Evolutionary conservation across 768 basidiomycete genomes (phyloP), one percentile per base, ranked within the genome.

Genomic region (Trametes cingulata): DNA sequence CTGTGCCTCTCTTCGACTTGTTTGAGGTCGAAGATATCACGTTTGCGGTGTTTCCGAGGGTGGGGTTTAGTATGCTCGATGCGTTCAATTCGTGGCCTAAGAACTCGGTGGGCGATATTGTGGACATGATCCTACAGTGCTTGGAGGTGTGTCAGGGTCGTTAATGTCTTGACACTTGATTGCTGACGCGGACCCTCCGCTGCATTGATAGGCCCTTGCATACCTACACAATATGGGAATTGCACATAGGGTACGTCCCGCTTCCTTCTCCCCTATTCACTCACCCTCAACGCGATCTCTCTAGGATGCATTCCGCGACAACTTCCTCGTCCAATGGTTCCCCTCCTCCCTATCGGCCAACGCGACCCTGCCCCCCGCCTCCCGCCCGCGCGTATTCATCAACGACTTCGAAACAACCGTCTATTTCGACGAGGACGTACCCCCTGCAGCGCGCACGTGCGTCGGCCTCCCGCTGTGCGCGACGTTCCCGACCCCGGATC

Each of bases 51-150:
- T 72, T 74, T 50, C 69, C 71, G 13, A 66, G 51, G 37, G 65
- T 66, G 2, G 72, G 68, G 6, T 42, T 14, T 5, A 45, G 42
- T 1, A 20, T 68, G 20, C 0, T 5, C 1, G 41, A 60, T 2
- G 55, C 63, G 4, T 68, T 67, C 56, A 63, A 49, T 7, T 39
- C 1, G 14, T 74, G 72, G 72, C 52, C 71, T 10, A 56, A 65
- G 52, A 74, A 74, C 56, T 72, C 72, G 12, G 69, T 67, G 0
- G 72, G 71, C 3, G 72, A 74, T 52, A 46, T 74, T 29, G 35
- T 70, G 19, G 68, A 74, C n/a, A 71, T 74, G 69, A 36, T 71
- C 7, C 35, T 71, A 65, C 73, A 73, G 51, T 67, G 65, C 48
- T 51, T 72, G n/a, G 69, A 73, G 66, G 73, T 73, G 15, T 10